Evolutionary conservation across 768 basidiomycete species (phyloP).

Genomic region (Cubamyces sp.): DNA sequence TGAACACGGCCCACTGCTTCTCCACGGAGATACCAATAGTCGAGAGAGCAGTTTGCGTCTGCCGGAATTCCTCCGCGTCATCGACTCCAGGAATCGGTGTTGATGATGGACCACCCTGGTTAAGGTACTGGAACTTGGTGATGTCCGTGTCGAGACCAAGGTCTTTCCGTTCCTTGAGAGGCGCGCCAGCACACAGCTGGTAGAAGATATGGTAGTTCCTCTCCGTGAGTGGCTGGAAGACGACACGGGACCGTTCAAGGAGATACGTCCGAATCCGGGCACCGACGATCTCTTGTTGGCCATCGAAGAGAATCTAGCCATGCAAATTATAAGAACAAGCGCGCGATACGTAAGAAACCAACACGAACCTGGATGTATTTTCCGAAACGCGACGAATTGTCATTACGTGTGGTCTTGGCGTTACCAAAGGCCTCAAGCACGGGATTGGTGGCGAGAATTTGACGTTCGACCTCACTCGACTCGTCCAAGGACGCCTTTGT

Average conservation of each 20-base stretch:
- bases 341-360: not conserved
- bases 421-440: conserved; percentile 99
- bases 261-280: conserved; percentile 99
- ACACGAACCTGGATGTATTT: conserved; percentile 95
- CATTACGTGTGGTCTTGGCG: conserved; percentile 98
- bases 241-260: conserved; percentile 94
- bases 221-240: conserved; percentile 96
- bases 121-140: conserved; percentile 88
- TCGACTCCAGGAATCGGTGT: conserved; percentile 92
- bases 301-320: conserved; percentile 91
- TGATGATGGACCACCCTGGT: conserved; percentile 88
- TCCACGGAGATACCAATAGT: conserved; percentile 98
- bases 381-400: conserved; percentile 98
- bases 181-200: conserved; percentile 96
- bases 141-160: conserved; percentile 87
- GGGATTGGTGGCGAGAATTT: conserved; percentile 98
- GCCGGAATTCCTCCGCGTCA: conserved; percentile 92
- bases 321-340: conserved; percentile 4
- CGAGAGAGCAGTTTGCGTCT: conserved; percentile 92
- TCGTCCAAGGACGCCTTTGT: conserved; percentile 80
- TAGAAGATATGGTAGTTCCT: conserved; percentile 99
- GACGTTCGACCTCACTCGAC: conserved; percentile 93
- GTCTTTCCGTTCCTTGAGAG: conserved; percentile 93
- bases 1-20: conserved; percentile 98
- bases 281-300: conserved; percentile 94